Conservation (phyloP, 1,139 yeast species). For the Lizanozyma gosingica region DNA sequence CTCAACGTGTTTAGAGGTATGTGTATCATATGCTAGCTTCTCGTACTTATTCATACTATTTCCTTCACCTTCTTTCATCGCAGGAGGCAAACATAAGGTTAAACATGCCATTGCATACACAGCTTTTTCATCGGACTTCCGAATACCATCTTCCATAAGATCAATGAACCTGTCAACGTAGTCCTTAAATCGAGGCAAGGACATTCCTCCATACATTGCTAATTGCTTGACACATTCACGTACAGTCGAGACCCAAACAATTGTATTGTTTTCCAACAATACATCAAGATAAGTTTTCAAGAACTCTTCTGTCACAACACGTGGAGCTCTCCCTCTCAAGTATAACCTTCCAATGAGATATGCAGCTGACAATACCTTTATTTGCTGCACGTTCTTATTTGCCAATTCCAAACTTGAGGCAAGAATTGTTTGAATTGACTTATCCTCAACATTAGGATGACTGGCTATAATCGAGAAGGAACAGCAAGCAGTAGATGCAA, state of each 20-base stretch:
- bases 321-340: constrained; percentile 24
- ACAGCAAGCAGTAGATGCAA: background rate
- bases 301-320: constrained; percentile 11
- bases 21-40: constrained; percentile 44
- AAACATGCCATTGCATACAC: constrained; percentile 48
- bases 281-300: constrained; percentile 11
- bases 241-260: constrained; percentile 19
- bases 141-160: constrained; percentile 32
- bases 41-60: constrained; percentile 21
- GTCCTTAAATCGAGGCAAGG: constrained; percentile 14
- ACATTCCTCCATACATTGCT: constrained; percentile 51
- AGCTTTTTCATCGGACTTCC: constrained; percentile 54
- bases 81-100: constrained; percentile 30
- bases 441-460: background rate
- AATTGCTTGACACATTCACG: constrained; percentile 47
- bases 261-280: constrained; percentile 12
- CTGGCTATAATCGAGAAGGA: background rate
- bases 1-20: constrained; percentile 64
- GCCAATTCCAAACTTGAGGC: background rate
- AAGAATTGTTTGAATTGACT: constrained; percentile 2
- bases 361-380: constrained; percentile 30
- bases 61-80: constrained; percentile 6
- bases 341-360: constrained; percentile 45
- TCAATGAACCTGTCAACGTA: constrained; percentile 18
- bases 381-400: constrained; percentile 8